Percentiles rank a stretch among this genome's conserved stretches.
These are phyloP conservation scores for Bipolaris oryzae DNA, from an alignment of 2,329 filamentous ascomycete genomes.

Conservation along the genomic window DNA sequence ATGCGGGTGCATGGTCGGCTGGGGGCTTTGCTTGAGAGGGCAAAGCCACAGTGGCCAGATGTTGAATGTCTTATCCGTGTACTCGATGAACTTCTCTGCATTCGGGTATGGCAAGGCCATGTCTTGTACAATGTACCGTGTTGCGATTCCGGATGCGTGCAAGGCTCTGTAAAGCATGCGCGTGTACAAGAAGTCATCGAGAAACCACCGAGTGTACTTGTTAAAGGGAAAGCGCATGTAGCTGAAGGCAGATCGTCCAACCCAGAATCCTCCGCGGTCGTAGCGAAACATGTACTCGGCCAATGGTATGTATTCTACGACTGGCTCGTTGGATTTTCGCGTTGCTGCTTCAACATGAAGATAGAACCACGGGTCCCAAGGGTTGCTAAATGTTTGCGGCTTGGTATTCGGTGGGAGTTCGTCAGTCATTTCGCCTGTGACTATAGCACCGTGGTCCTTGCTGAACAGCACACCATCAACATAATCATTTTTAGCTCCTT, in stretches of 20 bases:
- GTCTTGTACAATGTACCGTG: conserved; percentile 69
- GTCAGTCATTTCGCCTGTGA: conserved; percentile 54
- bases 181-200: conserved; percentile 68
- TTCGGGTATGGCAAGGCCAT: conserved; percentile 56
- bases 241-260: conserved; percentile 64
- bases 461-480: conserved; percentile 59
- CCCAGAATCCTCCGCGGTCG: conserved; percentile 73
- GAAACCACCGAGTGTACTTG: conserved; percentile 63
- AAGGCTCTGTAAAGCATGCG: conserved; percentile 69
- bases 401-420: conserved; percentile 36
- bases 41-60: conserved; percentile 59
- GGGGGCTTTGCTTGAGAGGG: conserved; percentile 48
- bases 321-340: conserved; percentile 38
- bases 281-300: conserved; percentile 74
- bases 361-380: conserved; percentile 60
- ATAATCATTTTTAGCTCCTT: conserved; percentile 51
- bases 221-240: conserved; percentile 72
- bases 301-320: conserved; percentile 64
- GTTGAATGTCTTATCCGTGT: conserved; percentile 47
- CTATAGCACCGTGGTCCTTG: conserved; percentile 50
- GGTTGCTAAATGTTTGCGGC: conserved; percentile 49
- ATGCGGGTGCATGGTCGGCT: conserved; percentile 45
- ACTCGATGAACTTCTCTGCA: conserved; percentile 53
- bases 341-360: conserved; percentile 53
- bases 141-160: conserved; percentile 65